Conservation (phyloP, 2,329 filamentous ascomycete species). For the Penicillium hesseltinei region DNA sequence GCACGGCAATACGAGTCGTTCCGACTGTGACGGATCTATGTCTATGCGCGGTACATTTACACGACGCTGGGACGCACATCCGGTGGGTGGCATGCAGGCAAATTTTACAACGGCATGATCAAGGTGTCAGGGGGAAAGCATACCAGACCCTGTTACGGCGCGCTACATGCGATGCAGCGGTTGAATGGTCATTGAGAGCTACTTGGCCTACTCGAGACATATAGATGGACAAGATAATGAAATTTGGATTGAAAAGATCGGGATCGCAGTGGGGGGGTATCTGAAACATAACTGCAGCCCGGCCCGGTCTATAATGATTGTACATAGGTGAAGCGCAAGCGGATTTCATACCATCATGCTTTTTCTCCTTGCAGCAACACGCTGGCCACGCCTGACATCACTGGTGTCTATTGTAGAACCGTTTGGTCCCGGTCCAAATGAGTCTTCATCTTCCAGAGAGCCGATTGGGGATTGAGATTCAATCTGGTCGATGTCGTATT, state of each 20-base stretch:
- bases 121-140: background rate
- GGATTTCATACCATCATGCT: conserved; percentile 42
- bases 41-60: background rate
- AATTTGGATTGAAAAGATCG: conserved; percentile 2
- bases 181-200: background rate
- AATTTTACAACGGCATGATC: background rate
- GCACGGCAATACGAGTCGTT: too few species aligned
- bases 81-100: too few species aligned
- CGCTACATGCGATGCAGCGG: background rate
- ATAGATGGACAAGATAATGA: background rate
- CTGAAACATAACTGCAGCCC: conserved; percentile 20
- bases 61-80: background rate
- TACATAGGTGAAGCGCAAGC: conserved; percentile 14
- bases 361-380: conserved; percentile 36
- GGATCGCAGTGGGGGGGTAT: conserved; percentile 21
- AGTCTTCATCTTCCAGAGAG: conserved; percentile 16
- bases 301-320: conserved; percentile 11
- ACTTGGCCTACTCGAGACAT: background rate
- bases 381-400: conserved; percentile 27
- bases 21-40: background rate
- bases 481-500: conserved; percentile 4
- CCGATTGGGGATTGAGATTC: conserved; percentile 3
- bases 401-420: background rate
- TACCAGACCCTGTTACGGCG: background rate
- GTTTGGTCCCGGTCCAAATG: conserved; percentile 1